phyloP scores from a whole-genome alignment of 148 eudicot species.

The Cornus controversa region DNA sequence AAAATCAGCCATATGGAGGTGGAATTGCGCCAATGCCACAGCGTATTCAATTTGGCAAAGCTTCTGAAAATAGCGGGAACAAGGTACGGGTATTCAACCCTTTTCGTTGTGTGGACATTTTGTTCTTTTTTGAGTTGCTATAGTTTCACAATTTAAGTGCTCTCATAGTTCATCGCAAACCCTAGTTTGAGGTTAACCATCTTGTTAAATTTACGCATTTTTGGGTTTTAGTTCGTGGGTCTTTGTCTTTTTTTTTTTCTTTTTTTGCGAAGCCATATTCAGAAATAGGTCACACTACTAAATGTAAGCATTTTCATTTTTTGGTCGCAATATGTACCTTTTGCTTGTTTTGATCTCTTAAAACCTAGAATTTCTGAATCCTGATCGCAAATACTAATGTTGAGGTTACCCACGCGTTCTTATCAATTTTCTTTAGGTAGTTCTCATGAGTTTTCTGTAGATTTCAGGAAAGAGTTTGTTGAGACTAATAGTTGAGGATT shows the following conservation, averaged over 20 bases:
- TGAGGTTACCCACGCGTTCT: not conserved
- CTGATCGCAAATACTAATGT: not conserved
- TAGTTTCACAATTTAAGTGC: not conserved
- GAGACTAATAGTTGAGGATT: not conserved
- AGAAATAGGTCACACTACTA: no score
- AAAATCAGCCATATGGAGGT: slow-evolving; percentile 5
- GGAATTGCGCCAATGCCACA: not conserved
- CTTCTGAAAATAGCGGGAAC: not conserved
- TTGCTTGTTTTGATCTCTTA: not conserved
- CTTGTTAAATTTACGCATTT: no score
- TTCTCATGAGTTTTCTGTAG: not conserved
- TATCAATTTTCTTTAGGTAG: not conserved
- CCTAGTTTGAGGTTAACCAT: not conserved
- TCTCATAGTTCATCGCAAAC: not conserved
- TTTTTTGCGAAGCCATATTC: no score
- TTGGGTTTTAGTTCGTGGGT: no score
- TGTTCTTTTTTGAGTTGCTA: no score
- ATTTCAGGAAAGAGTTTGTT: not conserved
- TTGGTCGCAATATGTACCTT: no score
- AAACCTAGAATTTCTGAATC: not conserved
- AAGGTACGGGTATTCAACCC: not conserved
- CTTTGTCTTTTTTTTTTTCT: no score
- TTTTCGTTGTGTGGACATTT: not conserved
- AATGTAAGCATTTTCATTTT: no score
- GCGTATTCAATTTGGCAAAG: not conserved